A percentile compares a stretch with the other conserved stretches of the same genome.
Conservation (phyloP, 2,329 filamentous ascomycete species). For the Fusarium sp. region DNA sequence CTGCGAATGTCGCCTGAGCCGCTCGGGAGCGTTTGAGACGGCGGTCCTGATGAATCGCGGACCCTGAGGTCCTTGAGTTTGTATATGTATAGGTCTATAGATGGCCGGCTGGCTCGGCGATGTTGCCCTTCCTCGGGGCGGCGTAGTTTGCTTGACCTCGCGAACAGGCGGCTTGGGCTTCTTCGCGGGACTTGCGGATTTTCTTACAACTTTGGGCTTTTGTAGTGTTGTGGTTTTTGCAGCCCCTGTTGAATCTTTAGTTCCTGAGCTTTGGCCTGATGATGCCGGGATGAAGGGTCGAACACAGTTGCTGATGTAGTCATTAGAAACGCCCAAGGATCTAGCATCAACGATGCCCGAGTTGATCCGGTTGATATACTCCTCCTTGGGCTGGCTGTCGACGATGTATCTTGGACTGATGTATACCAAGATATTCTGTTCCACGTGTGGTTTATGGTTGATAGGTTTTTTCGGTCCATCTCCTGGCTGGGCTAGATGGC, state of each 20-base stretch:
- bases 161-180: slow-evolving; percentile 34
- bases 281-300: slow-evolving; percentile 54
- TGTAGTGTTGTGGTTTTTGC: slow-evolving; percentile 6
- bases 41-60: slow-evolving; percentile 16
- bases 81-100: slow-evolving; percentile 13
- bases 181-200: slow-evolving; percentile 23
- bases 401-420: slow-evolving; percentile 52
- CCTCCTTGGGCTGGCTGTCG: slow-evolving; percentile 55
- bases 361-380: slow-evolving; percentile 59
- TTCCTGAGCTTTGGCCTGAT: slow-evolving; percentile 23
- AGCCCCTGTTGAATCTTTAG: slow-evolving; percentile 14
- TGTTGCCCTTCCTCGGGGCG: slow-evolving; percentile 41
- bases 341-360: slow-evolving; percentile 54
- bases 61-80: slow-evolving; percentile 10
- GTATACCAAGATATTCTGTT: slow-evolving; percentile 57
- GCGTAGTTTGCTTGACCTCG: slow-evolving; percentile 30
- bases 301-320: slow-evolving; percentile 56
- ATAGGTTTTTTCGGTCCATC: slow-evolving; percentile 31
- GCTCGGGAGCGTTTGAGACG: slow-evolving; percentile 13
- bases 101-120: slow-evolving; percentile 41
- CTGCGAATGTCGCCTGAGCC: slow-evolving; percentile 14
- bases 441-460: slow-evolving; percentile 45
- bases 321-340: slow-evolving; percentile 52
- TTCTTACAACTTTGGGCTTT: slow-evolving; percentile 40
- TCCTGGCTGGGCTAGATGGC: slow-evolving; percentile 39